Evolutionary conservation across 2,329 filamentous ascomycete genomes (phyloP).

Genomic region (Paecilomyces sp.): DNA sequence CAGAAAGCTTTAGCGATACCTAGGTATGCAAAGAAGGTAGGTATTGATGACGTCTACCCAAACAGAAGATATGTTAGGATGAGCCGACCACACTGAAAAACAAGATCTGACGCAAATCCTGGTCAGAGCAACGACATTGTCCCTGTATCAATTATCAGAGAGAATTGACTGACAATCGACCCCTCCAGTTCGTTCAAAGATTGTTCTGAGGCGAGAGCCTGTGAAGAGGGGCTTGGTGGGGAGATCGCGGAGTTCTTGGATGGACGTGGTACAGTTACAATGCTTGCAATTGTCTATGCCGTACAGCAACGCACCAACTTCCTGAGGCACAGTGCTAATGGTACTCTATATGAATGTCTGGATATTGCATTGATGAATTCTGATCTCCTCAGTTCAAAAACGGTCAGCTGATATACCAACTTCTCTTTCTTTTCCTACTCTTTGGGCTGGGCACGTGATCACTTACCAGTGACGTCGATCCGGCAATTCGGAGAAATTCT

Average conservation of each 20-base stretch:
- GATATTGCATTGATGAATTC: background rate
- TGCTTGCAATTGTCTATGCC: background rate
- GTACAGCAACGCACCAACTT: background rate
- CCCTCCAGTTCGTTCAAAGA: background rate
- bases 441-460: background rate
- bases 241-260: background rate
- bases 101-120: background rate
- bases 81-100: background rate
- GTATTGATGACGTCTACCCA: slow-evolving; percentile 11
- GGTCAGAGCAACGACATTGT: background rate
- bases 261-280: background rate
- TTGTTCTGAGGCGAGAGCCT: background rate
- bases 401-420: background rate
- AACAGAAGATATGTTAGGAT: background rate
- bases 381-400: background rate
- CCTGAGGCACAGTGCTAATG: background rate
- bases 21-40: background rate
- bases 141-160: background rate
- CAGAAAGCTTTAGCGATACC: background rate
- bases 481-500: background rate
- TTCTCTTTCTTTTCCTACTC: background rate
- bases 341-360: background rate
- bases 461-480: background rate
- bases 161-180: background rate
- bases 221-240: background rate